These are phyloP conservation scores for Leccinum sublutescens DNA, from an alignment of 768 basidiomycete species.

Conservation along the genomic window DNA sequence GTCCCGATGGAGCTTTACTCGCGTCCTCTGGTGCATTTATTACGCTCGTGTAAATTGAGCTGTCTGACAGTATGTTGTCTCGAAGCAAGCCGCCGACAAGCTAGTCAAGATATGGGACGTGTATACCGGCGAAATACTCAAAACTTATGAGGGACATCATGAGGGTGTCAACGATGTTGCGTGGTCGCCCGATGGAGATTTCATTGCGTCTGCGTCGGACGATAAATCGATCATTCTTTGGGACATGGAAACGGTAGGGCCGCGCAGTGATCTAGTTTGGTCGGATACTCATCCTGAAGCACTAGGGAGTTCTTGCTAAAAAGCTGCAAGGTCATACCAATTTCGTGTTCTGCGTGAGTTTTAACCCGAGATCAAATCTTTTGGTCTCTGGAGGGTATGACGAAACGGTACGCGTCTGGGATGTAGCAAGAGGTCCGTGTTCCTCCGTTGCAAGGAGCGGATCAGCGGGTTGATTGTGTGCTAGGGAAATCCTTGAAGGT, in stretches of 20 bases:
- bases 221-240: slow-evolving; percentile 88
- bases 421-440: slow-evolving; percentile 75
- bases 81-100: slow-evolving; percentile 79
- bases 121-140: slow-evolving; percentile 66
- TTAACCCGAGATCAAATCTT: slow-evolving; percentile 85
- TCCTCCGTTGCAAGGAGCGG: background rate
- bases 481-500: slow-evolving; percentile 82
- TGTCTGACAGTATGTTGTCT: slow-evolving; percentile 25
- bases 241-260: slow-evolving; percentile 63
- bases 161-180: slow-evolving; percentile 89
- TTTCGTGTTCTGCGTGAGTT: slow-evolving; percentile 92
- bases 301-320: slow-evolving; percentile 58
- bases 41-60: slow-evolving; percentile 4
- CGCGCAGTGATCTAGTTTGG: slow-evolving; percentile 7
- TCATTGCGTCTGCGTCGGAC: slow-evolving; percentile 90
- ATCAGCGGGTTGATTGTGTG: slow-evolving; percentile 1
- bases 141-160: slow-evolving; percentile 70
- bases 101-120: slow-evolving; percentile 79
- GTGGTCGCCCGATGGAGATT: slow-evolving; percentile 81
- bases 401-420: slow-evolving; percentile 97
- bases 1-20: slow-evolving; percentile 75
- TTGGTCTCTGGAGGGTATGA: slow-evolving; percentile 94
- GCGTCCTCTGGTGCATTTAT: slow-evolving; percentile 76
- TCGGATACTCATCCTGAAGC: background rate
- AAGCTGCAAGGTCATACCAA: slow-evolving; percentile 85